Conservation (phyloP, 2,329 filamentous ascomycete species). For the Curvularia hawaiiensis region DNA sequence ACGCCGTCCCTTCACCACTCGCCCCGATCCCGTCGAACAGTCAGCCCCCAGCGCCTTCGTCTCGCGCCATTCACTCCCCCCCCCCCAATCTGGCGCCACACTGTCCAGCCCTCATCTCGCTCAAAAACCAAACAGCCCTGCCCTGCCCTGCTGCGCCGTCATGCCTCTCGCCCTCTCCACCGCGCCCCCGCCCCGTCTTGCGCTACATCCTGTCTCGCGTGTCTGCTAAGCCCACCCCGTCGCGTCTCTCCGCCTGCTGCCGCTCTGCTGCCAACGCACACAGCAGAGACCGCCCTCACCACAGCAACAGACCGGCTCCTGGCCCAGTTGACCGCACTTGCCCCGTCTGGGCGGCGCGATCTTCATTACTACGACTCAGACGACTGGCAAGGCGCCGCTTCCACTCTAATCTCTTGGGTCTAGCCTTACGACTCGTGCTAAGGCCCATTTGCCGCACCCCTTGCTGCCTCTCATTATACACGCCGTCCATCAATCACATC, state of each 20-base stretch:
- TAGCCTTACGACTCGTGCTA: conserved; percentile 47
- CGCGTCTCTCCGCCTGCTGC: conserved; percentile 26
- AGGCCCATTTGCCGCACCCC: conserved; percentile 38
- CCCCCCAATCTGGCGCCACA: conserved; percentile 15
- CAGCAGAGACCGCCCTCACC: conserved; percentile 46
- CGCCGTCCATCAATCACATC: conserved; percentile 39
- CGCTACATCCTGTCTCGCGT: conserved; percentile 21
- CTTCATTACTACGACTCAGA: conserved; percentile 45
- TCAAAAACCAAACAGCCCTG: conserved; percentile 16
- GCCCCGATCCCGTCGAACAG: conserved; percentile 30
- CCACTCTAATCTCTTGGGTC: conserved; percentile 45
- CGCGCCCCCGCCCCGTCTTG: conserved; percentile 14
- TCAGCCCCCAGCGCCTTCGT: conserved; percentile 32
- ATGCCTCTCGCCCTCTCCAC: conserved; percentile 3
- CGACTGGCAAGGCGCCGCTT: conserved; percentile 38
- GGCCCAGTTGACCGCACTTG: conserved; percentile 34
- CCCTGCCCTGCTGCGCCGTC: conserved; percentile 5
- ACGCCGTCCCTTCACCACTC: conserved; percentile 32
- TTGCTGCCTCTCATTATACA: conserved; percentile 33
- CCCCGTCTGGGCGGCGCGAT: conserved; percentile 37
- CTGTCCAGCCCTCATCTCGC: conserved; percentile 1
- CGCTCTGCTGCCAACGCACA: conserved; percentile 42
- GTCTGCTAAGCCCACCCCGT: conserved; percentile 13
- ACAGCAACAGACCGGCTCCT: conserved; percentile 46
- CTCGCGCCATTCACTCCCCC: conserved; percentile 28